Conservation (phyloP, 2,329 filamentous ascomycete species). For the Lachnellula hyalina region DNA sequence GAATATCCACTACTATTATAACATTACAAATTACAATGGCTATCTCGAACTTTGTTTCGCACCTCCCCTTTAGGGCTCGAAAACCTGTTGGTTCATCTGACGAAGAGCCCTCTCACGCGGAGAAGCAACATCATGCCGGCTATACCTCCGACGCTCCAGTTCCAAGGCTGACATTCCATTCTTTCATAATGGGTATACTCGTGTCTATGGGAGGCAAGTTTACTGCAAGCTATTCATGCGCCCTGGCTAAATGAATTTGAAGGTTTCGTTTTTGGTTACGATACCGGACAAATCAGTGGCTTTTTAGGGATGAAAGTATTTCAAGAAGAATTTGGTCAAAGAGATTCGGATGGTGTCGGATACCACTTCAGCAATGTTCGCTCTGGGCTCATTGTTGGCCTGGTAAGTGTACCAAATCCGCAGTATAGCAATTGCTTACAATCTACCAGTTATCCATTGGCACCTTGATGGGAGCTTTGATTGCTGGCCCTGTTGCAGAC, state of each 20-base stretch:
- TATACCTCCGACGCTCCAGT: slow-evolving; percentile 2
- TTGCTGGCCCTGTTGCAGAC: slow-evolving; percentile 65
- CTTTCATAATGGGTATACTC: slow-evolving; percentile 22
- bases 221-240: background rate
- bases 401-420: slow-evolving; percentile 35
- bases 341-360: slow-evolving; percentile 21
- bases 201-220: slow-evolving; percentile 21
- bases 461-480: slow-evolving; percentile 73
- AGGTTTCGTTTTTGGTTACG: slow-evolving; percentile 52
- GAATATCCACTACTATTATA: too few species aligned
- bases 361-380: slow-evolving; percentile 51
- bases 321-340: slow-evolving; percentile 45
- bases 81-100: slow-evolving; percentile 5
- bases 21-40: too few species aligned
- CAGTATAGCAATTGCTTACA: slow-evolving; percentile 41
- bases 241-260: slow-evolving; percentile 22
- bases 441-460: slow-evolving; percentile 64
- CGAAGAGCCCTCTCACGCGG: slow-evolving; percentile 10
- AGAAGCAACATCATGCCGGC: slow-evolving; percentile 10
- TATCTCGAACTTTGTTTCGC: background rate
- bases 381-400: slow-evolving; percentile 53
- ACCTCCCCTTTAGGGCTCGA: slow-evolving; percentile 7
- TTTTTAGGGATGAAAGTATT: slow-evolving; percentile 54
- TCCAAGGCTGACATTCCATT: slow-evolving; percentile 16
- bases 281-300: slow-evolving; percentile 69